A percentile compares a stretch with the other conserved stretches of the same genome.
These are phyloP conservation scores for Mortierella sp. DNA, from an alignment of 371 early-diverging fungal genomes.

Conservation along the genomic window DNA sequence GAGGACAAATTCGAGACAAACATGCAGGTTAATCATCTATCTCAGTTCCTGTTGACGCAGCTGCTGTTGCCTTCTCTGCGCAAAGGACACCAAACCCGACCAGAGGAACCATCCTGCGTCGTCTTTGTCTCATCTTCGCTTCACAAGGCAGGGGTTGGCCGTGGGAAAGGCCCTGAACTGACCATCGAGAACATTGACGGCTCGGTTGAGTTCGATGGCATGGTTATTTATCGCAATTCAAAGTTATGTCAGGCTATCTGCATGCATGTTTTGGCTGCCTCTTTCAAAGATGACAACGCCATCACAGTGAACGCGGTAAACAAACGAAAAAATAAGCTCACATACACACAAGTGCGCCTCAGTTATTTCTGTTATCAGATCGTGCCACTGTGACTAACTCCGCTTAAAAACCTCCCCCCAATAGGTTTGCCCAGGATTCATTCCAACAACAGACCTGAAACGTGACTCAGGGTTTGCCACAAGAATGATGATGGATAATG, in stretches of 20 bases:
- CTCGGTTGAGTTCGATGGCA: slow-evolving; percentile 49
- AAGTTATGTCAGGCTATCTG: slow-evolving; percentile 41
- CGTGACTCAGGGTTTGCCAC: slow-evolving; percentile 42
- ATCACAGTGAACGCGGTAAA: slow-evolving; percentile 49
- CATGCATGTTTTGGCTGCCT: slow-evolving; percentile 32
- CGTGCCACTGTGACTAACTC: neutral
- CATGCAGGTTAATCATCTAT: slow-evolving; percentile 58
- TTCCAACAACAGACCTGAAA: slow-evolving; percentile 49
- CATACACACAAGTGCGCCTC: neutral
- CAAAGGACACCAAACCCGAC: slow-evolving; percentile 19
- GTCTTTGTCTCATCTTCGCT: slow-evolving; percentile 52
- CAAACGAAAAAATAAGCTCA: neutral
- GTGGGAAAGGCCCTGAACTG: slow-evolving; percentile 52
- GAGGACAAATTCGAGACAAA: slow-evolving; percentile 54
- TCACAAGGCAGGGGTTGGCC: slow-evolving; percentile 46
- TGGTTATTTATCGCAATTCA: slow-evolving; percentile 49
- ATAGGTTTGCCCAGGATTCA: slow-evolving; percentile 52
- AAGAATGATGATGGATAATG: slow-evolving; percentile 46
- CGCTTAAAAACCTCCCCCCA: neutral
- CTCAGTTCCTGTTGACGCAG: slow-evolving; percentile 55
- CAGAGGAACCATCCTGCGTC: slow-evolving; percentile 33
- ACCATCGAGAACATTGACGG: slow-evolving; percentile 56
- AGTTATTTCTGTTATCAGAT: slow-evolving; percentile 1
- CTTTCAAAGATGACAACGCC: slow-evolving; percentile 12
- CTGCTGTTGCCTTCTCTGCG: slow-evolving; percentile 42